phyloP scores from a whole-genome alignment of 495 filamentous ascomycete species.

The Sporormia fimetaria region DNA sequence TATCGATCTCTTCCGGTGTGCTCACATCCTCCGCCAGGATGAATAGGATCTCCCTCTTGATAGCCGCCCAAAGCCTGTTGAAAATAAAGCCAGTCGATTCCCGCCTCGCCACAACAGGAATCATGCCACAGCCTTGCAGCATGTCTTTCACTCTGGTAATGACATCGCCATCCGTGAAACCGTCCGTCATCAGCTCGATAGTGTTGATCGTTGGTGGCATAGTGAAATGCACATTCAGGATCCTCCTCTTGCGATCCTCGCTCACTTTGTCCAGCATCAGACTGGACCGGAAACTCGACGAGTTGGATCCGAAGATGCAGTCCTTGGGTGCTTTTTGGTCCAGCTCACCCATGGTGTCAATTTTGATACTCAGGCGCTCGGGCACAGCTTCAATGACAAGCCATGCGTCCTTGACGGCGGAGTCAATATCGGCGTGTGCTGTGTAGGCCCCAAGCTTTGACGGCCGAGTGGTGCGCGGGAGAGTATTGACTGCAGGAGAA shows the following conservation, averaged over 20 bases:
- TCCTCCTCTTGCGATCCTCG: slow-evolving; percentile 26
- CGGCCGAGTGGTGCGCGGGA: not conserved
- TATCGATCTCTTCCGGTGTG: slow-evolving; percentile 39
- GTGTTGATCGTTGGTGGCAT: slow-evolving; percentile 40
- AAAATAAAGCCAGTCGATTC: slow-evolving; percentile 48
- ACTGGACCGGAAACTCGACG: slow-evolving; percentile 38
- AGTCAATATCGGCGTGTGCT: slow-evolving; percentile 31
- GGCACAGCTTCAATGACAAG: slow-evolving; percentile 47
- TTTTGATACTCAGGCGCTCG: slow-evolving; percentile 43
- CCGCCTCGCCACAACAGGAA: slow-evolving; percentile 32
- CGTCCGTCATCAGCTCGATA: slow-evolving; percentile 48
- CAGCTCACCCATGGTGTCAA: slow-evolving; percentile 38
- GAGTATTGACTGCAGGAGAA: slow-evolving; percentile 30
- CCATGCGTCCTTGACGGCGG: slow-evolving; percentile 37
- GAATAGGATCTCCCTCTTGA: slow-evolving; percentile 29
- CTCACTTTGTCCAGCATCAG: slow-evolving; percentile 39
- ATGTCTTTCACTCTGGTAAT: slow-evolving; percentile 35
- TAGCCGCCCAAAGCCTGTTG: slow-evolving; percentile 48
- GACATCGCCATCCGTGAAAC: slow-evolving; percentile 37
- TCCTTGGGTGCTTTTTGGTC: slow-evolving; percentile 35
- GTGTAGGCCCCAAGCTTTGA: slow-evolving; percentile 24
- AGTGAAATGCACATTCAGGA: slow-evolving; percentile 43
- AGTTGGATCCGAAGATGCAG: slow-evolving; percentile 45
- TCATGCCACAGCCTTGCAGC: slow-evolving; percentile 37
- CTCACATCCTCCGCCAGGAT: slow-evolving; percentile 43